Conservation (phyloP, 2,329 filamentous ascomycete genomes). For the Fusarium musae region DNA sequence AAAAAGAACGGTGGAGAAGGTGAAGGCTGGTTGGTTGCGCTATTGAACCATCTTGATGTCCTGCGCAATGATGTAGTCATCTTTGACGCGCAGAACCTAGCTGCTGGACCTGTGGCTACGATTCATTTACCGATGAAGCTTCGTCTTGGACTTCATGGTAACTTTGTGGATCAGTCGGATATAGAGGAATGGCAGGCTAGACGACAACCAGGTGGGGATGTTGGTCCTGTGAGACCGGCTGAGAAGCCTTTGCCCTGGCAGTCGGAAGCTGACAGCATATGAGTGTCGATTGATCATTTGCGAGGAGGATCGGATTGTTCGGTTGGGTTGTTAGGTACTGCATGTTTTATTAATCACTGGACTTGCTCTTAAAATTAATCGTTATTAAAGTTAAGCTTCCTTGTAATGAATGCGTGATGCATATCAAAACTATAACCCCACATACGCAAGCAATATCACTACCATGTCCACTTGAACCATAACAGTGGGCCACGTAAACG, state of each 20-base stretch:
- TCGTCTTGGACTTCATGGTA: conserved; percentile 12
- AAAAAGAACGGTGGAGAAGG: neutral
- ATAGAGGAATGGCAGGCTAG: conserved; percentile 4
- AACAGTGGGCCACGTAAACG: rapidly evolving
- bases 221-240: neutral
- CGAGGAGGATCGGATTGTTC: rapidly evolving
- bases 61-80: conserved; percentile 14
- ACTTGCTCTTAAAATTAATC: rapidly evolving
- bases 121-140: conserved; percentile 12
- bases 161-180: conserved; percentile 14
- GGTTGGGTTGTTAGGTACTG: rapidly evolving
- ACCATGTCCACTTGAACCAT: rapidly evolving
- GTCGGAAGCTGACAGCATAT: neutral
- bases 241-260: neutral
- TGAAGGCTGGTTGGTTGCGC: neutral
- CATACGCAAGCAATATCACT: neutral
- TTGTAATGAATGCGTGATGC: neutral
- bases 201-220: neutral
- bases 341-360: neutral
- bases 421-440: neutral
- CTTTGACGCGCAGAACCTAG: neutral
- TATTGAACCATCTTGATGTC: conserved; percentile 15
- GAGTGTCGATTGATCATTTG: rapidly evolving
- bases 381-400: rapidly evolving
- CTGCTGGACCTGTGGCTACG: neutral